Percentiles rank a stretch among this genome's conserved stretches.
These are phyloP conservation scores for Rheum nobile DNA, from an alignment of 148 eudicot genomes.

Conservation along the genomic window DNA sequence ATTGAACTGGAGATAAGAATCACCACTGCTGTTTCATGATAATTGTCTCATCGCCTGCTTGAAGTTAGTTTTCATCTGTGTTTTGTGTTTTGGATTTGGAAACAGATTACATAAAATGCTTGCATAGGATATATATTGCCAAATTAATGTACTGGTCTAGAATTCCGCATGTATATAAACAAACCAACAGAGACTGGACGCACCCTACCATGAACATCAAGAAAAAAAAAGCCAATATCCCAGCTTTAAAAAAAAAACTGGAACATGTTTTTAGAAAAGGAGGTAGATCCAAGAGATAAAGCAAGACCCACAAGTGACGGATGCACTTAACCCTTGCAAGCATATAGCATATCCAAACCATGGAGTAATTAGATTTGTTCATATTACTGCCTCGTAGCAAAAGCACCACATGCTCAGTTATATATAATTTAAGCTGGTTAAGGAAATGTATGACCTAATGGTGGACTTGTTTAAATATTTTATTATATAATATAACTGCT, in stretches of 20 bases:
- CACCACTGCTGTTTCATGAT: background rate
- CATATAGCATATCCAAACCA: background rate
- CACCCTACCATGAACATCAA: background rate
- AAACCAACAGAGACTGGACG: background rate
- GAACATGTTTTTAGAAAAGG: background rate
- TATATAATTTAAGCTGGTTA: background rate
- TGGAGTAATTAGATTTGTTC: background rate
- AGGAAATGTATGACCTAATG: background rate
- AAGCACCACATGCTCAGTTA: background rate
- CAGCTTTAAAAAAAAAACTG: background rate
- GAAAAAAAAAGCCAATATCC: background rate
- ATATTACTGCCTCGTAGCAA: background rate
- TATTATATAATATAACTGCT: background rate
- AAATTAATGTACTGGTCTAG: background rate
- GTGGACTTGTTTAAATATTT: background rate
- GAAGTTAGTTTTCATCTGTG: background rate
- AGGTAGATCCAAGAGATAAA: background rate
- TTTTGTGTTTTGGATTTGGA: background rate
- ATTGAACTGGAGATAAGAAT: background rate
- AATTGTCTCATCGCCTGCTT: background rate
- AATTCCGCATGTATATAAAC: background rate
- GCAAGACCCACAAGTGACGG: background rate
- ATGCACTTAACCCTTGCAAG: background rate
- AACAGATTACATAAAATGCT: background rate
- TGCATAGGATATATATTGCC: background rate